Base-by-base conservation (phyloP, 2,329 filamentous ascomycete genomes). In the Aspergillus ochraceus region DNA sequence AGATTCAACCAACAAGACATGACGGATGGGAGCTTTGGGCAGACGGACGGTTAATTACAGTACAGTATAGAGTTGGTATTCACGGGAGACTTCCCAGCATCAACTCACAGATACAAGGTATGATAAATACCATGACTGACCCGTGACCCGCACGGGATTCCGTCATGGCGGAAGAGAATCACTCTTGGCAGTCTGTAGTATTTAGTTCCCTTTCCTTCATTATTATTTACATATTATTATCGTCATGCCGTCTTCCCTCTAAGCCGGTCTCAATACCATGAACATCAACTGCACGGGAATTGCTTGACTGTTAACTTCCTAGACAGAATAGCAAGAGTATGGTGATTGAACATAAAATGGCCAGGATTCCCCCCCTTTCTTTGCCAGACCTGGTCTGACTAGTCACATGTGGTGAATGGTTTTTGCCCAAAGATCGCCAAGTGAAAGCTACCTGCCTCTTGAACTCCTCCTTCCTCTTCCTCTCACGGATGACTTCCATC, bases 1-100 rank as follows among this genome's bases (percentile, higher is more conserved):
- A 61, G 50, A 49, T 39, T 17, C 42, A 49, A 57, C 45, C 57
- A 32, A 55, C 58, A n/a, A 60, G 54, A 52, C 29, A 49, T 14
- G 32, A 14, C 32, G 32, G 32, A 36, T 29, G 26, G 36, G 17
- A 42, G 47, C 32, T 47, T 47, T 24, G 45, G 45, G 45, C 45
- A 20, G 45, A 17, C 19, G 19, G 22, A 4, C 19, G 19, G 45
- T 47, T 22, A 0, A 12, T 14, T 22, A 42, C 36, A 3, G 36
- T 42, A 42, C 17, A 1, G 36, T 47, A 47, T 20, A 1, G 20
- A 9, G 6, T 2, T 5, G 36, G 36, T 42, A 42, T 42, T 42
- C 2, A 8, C 17, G 36, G 36, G 2, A 5, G 2, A 4, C 32
- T 4, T 12, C 11, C 14, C 26, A 29, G 24, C 24, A 29, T 29